Base-by-base conservation (phyloP, 495 filamentous ascomycete genomes). In the Pyronema domesticum region DNA sequence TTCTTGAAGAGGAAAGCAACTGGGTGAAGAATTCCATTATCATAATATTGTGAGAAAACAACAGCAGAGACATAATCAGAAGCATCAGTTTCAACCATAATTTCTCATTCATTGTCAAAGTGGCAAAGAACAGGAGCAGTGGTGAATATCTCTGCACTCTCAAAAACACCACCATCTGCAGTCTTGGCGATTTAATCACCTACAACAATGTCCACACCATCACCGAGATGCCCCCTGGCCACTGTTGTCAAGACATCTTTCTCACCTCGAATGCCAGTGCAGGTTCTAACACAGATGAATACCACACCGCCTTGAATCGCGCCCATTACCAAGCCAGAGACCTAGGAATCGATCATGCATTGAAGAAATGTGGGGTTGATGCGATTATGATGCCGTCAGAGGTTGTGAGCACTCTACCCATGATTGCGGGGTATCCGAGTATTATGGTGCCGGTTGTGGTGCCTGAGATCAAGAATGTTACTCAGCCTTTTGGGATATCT, bases 281-380 rank as follows among this genome's bases (percentile, higher is more conserved):
- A 1, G 35, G 14, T n/a, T 47, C 43, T 1, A 53, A 36, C 37
- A 44, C 55, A 35, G 6, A 57, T 15, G 51, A 54, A 17, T 64
- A 58, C 55, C 46, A 18, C 30, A 33, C 54, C 36, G 60, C 66
- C 1, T 43, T 64, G 7, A 13, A 57, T 6, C 19, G 55, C 7
- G 53, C 48, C 1, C 58, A 51, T 18, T 46, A 36, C 1, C 39
- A 61, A 17, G 56, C 51, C 34, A 57, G 62, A 15, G 40, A 40
- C 9, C 48, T 56, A 3, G 66, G 66, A 11, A 68, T 68, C 37
- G 60, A 68, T 33, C 60, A 59, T 10, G 57, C 60, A 0, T 50
- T 68, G 13, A 53, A 34, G 7, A 36, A 19, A 1, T 58, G 46
- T 13, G 15, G 33, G 19, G 56, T 59, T 17, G 55, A 58, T 54